A percentile compares a stretch with the other conserved stretches of the same genome.
Conservation (phyloP, 2,329 filamentous ascomycete genomes). For the Aspergillus sp. region DNA sequence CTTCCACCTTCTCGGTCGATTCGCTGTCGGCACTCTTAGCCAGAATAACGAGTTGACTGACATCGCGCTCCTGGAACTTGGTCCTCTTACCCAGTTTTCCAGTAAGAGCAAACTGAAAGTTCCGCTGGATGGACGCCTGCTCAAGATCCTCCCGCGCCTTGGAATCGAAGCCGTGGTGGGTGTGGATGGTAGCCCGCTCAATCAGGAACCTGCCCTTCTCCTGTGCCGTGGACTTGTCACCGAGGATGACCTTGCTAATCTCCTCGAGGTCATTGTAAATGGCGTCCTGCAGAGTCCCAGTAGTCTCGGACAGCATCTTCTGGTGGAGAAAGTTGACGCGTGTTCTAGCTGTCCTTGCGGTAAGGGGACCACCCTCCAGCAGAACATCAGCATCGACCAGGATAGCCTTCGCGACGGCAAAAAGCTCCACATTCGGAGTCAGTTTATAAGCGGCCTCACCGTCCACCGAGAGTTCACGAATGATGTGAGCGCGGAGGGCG, state of each 20-base stretch:
- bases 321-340: slow-evolving; percentile 74
- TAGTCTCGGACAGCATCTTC: slow-evolving; percentile 62
- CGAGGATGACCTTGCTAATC: slow-evolving; percentile 45
- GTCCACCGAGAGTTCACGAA: slow-evolving; percentile 73
- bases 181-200: slow-evolving; percentile 79
- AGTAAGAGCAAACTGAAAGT: slow-evolving; percentile 78
- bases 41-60: slow-evolving; percentile 86
- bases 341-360: slow-evolving; percentile 61
- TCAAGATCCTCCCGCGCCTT: slow-evolving; percentile 71
- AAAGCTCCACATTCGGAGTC: slow-evolving; percentile 79
- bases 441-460: slow-evolving; percentile 83
- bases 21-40: slow-evolving; percentile 66
- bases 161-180: slow-evolving; percentile 77
- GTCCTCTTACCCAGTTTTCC: slow-evolving; percentile 73
- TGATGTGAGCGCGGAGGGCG: slow-evolving; percentile 56
- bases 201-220: slow-evolving; percentile 71
- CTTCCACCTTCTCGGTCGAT: slow-evolving; percentile 12
- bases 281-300: slow-evolving; percentile 57
- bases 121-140: slow-evolving; percentile 63
- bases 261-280: slow-evolving; percentile 60
- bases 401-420: slow-evolving; percentile 69
- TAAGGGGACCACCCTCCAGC: slow-evolving; percentile 41
- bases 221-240: slow-evolving; percentile 34
- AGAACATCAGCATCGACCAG: slow-evolving; percentile 50
- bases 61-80: slow-evolving; percentile 44